These are phyloP conservation scores for Trichophyton mentagrophytes DNA, from an alignment of 2,329 filamentous ascomycete genomes.

Conservation along the genomic window DNA sequence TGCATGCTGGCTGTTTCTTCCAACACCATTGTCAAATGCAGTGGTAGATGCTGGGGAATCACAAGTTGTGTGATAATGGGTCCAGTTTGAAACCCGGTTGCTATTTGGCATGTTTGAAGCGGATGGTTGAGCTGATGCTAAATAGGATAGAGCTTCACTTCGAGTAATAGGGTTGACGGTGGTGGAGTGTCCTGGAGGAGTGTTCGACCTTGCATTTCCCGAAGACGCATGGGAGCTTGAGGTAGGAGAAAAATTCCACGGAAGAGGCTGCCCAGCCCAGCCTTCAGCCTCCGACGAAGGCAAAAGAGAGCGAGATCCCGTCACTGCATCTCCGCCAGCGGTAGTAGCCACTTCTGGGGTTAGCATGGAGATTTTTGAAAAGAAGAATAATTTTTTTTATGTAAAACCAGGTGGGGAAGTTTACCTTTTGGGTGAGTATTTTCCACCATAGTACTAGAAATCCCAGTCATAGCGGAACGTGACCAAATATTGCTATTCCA, in stretches of 20 bases:
- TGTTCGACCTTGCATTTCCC: background rate
- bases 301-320: conserved; percentile 57
- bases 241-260: conserved; percentile 40
- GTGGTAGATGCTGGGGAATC: background rate
- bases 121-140: background rate
- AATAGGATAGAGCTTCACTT: background rate
- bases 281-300: conserved; percentile 55
- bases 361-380: background rate
- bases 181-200: background rate
- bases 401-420: background rate
- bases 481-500: conserved; percentile 43
- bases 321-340: background rate
- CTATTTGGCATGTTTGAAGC: background rate
- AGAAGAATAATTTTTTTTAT: background rate
- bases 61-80: background rate
- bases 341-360: background rate
- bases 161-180: background rate
- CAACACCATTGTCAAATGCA: background rate
- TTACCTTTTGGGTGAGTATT: background rate
- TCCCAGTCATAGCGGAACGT: conserved; percentile 19
- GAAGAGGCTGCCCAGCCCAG: conserved; percentile 37
- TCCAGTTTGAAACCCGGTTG: background rate
- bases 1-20: background rate
- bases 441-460: background rate
- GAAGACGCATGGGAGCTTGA: background rate